Evolutionary conservation across 2,329 filamentous ascomycete species (phyloP).

Genomic region (Ophiostoma sp.): DNA sequence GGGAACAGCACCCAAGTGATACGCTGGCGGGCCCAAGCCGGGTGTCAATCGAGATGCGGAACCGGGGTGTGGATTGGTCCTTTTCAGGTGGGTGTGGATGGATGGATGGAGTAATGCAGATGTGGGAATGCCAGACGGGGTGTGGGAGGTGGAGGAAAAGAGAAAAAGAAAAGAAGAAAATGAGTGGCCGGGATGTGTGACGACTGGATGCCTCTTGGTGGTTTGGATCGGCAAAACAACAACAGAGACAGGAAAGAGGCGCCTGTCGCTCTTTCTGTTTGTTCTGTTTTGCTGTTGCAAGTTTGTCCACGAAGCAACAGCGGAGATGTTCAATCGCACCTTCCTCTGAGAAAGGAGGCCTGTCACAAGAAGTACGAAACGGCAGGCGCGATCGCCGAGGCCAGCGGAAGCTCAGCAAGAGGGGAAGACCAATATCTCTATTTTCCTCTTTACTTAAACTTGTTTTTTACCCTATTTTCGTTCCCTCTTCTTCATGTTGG

Average conservation of each 20-base stretch:
- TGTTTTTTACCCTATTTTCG: background rate
- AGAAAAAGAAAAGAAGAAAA: background rate
- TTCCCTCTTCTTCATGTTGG: background rate
- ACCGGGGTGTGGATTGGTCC: slow-evolving; percentile 2
- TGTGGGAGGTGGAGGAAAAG: background rate
- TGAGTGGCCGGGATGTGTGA: background rate
- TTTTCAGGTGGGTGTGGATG: slow-evolving; percentile 10
- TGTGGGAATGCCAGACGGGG: slow-evolving; percentile 5
- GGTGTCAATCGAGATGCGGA: slow-evolving; percentile 17
- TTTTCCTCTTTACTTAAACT: background rate
- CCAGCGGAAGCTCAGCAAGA: background rate
- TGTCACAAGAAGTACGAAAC: slow-evolving; percentile 2
- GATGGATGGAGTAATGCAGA: slow-evolving; percentile 9
- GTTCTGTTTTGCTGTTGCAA: background rate
- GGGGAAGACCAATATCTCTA: background rate
- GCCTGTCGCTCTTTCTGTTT: background rate
- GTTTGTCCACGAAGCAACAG: background rate
- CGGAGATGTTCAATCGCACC: background rate
- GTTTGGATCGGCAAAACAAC: slow-evolving; percentile 14
- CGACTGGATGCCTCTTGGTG: background rate
- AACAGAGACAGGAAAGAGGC: background rate
- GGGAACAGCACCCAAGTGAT: slow-evolving; percentile 12
- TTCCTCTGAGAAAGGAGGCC: background rate
- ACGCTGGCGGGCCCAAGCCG: slow-evolving; percentile 13
- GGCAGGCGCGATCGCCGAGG: slow-evolving; percentile 24